Percentiles rank a stretch among this genome's conserved stretches.
These are phyloP conservation scores for Halenospora varia DNA, from an alignment of 495 filamentous ascomycete genomes.

Conservation along the genomic window DNA sequence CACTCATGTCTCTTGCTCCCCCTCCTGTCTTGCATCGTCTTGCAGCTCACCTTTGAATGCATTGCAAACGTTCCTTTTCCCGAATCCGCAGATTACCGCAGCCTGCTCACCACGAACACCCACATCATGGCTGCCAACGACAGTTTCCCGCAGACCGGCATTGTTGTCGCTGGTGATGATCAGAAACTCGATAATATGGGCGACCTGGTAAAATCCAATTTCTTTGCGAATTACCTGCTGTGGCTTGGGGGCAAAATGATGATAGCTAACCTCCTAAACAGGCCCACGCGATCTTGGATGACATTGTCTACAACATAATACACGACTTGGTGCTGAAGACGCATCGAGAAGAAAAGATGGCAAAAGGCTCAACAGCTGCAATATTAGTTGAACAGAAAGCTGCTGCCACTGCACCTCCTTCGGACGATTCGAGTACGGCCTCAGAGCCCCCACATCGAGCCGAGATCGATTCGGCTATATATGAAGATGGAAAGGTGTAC, in stretches of 20 bases:
- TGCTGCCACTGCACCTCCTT: constrained; percentile 29
- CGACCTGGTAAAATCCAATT: constrained; percentile 17
- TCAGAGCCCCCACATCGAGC: constrained; percentile 34
- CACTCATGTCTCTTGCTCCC: constrained; percentile 7
- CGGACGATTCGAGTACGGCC: constrained; percentile 28
- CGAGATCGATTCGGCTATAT: constrained; percentile 67
- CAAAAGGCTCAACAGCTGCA: constrained; percentile 68
- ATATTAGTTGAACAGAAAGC: constrained; percentile 58
- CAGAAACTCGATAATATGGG: constrained; percentile 10
- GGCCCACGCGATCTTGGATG: constrained; percentile 57
- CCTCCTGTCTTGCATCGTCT: constrained; percentile 13
- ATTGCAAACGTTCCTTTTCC: constrained; percentile 22
- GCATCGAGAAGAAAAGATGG: constrained; percentile 70
- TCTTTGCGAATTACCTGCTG: neutral
- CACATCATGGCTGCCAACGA: constrained; percentile 23
- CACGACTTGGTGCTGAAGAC: constrained; percentile 66
- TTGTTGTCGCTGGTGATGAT: constrained; percentile 13
- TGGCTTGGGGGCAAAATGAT: constrained; percentile 1
- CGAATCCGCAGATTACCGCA: constrained; percentile 5
- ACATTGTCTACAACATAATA: constrained; percentile 68
- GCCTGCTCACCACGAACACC: constrained; percentile 2
- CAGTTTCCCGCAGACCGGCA: constrained; percentile 18
- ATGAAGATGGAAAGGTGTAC: constrained; percentile 65
- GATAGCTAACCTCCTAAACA: constrained; percentile 25
- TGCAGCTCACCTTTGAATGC: constrained; percentile 5